Conservation (phyloP, 768 basidiomycete species). For the Kwoniella sp. region DNA sequence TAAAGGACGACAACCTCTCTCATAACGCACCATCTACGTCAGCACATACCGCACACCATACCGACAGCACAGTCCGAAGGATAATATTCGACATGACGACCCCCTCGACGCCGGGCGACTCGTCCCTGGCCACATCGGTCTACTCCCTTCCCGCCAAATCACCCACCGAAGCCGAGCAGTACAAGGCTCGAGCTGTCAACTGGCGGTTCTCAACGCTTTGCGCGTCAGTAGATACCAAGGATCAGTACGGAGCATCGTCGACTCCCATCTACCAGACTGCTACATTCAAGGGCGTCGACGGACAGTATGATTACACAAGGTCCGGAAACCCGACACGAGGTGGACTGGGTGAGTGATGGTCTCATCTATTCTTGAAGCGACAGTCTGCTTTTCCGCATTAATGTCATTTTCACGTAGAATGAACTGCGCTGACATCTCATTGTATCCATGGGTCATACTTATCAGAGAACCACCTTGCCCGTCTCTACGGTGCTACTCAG, state of each 20-base stretch:
- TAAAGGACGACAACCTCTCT: neutral
- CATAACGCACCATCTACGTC: no score
- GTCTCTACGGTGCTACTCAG: slow-evolving; percentile 89
- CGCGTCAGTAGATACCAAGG: slow-evolving; percentile 67
- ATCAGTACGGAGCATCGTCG: slow-evolving; percentile 90
- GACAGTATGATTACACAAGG: slow-evolving; percentile 84
- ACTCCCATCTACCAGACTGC: slow-evolving; percentile 98
- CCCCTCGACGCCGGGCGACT: slow-evolving; percentile 39
- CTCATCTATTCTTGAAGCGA: neutral
- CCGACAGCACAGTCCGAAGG: no score
- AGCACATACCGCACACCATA: no score
- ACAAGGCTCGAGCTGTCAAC: slow-evolving; percentile 35
- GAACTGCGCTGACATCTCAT: neutral
- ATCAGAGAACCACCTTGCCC: slow-evolving; percentile 96
- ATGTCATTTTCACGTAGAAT: neutral
- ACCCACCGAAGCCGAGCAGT: slow-evolving; percentile 34
- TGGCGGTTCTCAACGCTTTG: slow-evolving; percentile 54
- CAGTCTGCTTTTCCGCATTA: neutral
- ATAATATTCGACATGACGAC: slow-evolving; percentile 30
- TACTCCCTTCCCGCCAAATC: slow-evolving; percentile 29
- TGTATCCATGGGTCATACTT: neutral
- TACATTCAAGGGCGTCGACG: slow-evolving; percentile 92
- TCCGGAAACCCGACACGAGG: slow-evolving; percentile 96
- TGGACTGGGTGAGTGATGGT: slow-evolving; percentile 73
- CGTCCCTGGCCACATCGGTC: slow-evolving; percentile 53